Conservation (phyloP, 331 rosid genomes). For the Malus hybrid region DNA sequence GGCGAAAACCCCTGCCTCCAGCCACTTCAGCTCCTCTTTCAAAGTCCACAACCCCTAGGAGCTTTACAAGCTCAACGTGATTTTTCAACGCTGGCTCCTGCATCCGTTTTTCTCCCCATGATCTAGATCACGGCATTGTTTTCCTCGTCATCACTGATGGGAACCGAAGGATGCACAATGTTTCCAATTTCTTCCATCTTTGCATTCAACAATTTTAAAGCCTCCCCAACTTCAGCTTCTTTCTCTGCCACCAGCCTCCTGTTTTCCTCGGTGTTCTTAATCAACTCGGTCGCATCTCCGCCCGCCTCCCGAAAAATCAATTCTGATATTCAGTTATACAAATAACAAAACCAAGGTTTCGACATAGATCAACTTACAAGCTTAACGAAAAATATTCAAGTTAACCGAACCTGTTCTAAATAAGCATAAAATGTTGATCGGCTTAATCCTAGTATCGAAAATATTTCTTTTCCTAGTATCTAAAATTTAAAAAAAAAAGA, state of each 20-base stretch:
- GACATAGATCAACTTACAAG: no score
- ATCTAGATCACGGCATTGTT: constrained; percentile 56
- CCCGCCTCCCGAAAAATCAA: neutral
- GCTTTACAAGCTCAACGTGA: constrained; percentile 82
- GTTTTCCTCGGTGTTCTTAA: constrained; percentile 43
- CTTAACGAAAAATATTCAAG: no score
- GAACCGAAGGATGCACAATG: constrained; percentile 80
- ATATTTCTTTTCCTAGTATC: no score
- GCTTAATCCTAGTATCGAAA: no score
- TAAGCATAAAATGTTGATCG: no score
- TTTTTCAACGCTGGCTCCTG: constrained; percentile 62
- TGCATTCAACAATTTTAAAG: constrained; percentile 29
- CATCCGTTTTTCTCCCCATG: constrained; percentile 65
- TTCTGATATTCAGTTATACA: constrained; percentile 13
- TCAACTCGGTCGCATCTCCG: constrained; percentile 23
- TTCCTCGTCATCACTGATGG: constrained; percentile 60
- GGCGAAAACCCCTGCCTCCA: neutral
- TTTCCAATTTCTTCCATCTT: constrained; percentile 71
- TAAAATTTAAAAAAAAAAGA: no score
- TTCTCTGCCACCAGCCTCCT: constrained; percentile 49
- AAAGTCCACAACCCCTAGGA: constrained; percentile 61
- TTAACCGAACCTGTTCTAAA: no score
- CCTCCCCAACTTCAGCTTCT: constrained; percentile 57
- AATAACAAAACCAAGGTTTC: neutral
- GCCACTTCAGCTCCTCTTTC: constrained; percentile 41